These are phyloP conservation scores for Sclerotinia glacialis DNA, from an alignment of 2,329 filamentous ascomycete genomes.

Conservation along the genomic window DNA sequence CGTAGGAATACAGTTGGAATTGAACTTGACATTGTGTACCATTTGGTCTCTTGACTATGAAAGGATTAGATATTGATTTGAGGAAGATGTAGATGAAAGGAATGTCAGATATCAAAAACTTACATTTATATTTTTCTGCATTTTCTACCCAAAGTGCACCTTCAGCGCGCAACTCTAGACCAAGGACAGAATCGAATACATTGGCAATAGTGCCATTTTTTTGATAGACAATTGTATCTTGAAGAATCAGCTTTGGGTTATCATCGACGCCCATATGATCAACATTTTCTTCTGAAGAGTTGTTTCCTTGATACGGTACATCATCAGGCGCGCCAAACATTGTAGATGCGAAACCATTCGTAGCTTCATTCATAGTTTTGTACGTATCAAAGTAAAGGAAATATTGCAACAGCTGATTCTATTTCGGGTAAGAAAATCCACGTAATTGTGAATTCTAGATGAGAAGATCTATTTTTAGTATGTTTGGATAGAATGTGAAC, in stretches of 20 bases:
- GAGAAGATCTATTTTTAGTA: not conserved
- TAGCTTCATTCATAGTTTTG: not conserved
- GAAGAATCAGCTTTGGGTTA: constrained; percentile 11
- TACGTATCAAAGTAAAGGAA: not conserved
- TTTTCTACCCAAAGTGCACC: constrained; percentile 20
- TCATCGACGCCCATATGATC: constrained; percentile 12
- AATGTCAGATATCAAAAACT: not conserved
- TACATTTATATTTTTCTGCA: constrained; percentile 15
- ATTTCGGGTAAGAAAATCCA: too few relatives aligned
- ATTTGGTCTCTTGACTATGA: constrained; percentile 17
- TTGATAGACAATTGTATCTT: constrained; percentile 17
- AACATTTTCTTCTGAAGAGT: not conserved
- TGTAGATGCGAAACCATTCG: not conserved
- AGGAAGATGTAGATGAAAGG: not conserved
- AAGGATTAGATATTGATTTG: not conserved
- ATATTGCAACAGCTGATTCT: not conserved
- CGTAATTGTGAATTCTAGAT: not conserved
- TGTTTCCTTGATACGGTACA: not conserved
- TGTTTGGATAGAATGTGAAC: too few relatives aligned
- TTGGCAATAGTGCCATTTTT: constrained; percentile 6
- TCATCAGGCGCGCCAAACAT: not conserved
- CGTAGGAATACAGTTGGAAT: constrained; percentile 18
- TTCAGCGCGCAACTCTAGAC: constrained; percentile 7
- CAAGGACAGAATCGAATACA: constrained; percentile 7
- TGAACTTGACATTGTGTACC: constrained; percentile 12